These are phyloP conservation scores for Verticillium nonalfalfae DNA, from an alignment of 2,329 filamentous ascomycete genomes.

Conservation along the genomic window DNA sequence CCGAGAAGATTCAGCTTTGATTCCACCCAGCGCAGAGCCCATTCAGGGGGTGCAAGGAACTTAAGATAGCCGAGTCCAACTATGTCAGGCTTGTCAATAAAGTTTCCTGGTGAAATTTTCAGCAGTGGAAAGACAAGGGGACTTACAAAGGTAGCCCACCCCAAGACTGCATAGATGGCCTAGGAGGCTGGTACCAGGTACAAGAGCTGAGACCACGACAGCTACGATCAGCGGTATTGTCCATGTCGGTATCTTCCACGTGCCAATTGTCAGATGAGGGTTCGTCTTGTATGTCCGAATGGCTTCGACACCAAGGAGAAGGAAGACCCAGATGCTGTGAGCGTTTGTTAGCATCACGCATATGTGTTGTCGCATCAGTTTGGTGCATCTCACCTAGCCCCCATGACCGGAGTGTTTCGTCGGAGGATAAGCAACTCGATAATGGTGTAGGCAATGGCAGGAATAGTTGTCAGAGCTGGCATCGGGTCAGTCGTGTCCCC, in stretches of 20 bases:
- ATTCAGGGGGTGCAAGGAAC: conserved; percentile 84
- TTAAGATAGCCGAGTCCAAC: conserved; percentile 85
- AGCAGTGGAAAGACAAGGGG: not conserved
- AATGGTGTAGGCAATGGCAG: conserved; percentile 73
- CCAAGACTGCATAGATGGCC: conserved; percentile 81
- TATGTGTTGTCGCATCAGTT: not conserved
- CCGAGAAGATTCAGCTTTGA: conserved; percentile 79
- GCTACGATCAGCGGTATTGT: conserved; percentile 75
- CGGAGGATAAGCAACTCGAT: conserved; percentile 69
- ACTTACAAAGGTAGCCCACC: conserved; percentile 80
- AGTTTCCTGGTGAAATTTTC: conserved; percentile 9
- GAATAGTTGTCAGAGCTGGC: conserved; percentile 72
- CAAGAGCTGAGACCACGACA: conserved; percentile 66
- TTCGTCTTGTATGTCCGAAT: conserved; percentile 79
- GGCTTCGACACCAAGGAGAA: conserved; percentile 77
- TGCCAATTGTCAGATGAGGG: conserved; percentile 63
- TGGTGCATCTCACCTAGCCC: conserved; percentile 60
- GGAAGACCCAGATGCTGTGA: conserved; percentile 81
- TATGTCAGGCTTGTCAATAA: conserved; percentile 21
- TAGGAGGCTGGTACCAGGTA: conserved; percentile 76
- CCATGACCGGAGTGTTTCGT: conserved; percentile 68
- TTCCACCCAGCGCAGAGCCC: conserved; percentile 82
- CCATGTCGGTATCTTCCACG: conserved; percentile 80
- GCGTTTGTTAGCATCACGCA: not conserved
- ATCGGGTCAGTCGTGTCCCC: conserved; percentile 11